phyloP scores from a whole-genome alignment of 2,329 filamentous ascomycete species.

The Pseudomassariella vexata region DNA sequence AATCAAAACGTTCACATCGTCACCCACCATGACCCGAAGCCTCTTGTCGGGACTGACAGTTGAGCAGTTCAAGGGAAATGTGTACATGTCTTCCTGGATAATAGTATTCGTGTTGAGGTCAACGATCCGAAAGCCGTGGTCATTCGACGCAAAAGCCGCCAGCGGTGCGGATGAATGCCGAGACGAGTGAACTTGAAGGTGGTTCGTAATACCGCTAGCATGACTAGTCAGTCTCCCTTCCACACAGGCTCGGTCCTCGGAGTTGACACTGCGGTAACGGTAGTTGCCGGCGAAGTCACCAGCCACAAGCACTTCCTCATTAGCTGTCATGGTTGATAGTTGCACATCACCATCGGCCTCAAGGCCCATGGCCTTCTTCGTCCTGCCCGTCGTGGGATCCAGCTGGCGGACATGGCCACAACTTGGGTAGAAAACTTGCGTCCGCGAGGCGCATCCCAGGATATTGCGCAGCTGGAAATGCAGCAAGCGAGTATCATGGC shows the following conservation, averaged over 20 bases:
- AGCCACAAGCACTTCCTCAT: constrained; percentile 50
- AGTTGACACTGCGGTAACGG: constrained; percentile 39
- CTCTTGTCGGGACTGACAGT: constrained; percentile 66
- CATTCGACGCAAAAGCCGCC: constrained; percentile 59
- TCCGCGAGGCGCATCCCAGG: constrained; percentile 49
- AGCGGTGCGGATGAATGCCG: constrained; percentile 46
- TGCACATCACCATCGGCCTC: constrained; percentile 31
- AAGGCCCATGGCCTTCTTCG: constrained; percentile 39
- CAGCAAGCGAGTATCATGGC: constrained; percentile 46
- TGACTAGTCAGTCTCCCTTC: constrained; percentile 43
- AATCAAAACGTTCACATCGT: constrained; percentile 59
- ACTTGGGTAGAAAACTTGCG: constrained; percentile 52
- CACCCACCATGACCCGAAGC: constrained; percentile 68
- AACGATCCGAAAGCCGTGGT: constrained; percentile 51
- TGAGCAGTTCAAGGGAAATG: constrained; percentile 65
- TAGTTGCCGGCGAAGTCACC: constrained; percentile 56
- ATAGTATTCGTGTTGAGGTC: constrained; percentile 56
- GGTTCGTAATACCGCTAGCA: constrained; percentile 57
- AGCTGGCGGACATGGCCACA: constrained; percentile 42
- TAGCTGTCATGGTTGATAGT: constrained; percentile 46
- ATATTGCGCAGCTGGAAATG: constrained; percentile 64
- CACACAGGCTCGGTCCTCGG: constrained; percentile 28
- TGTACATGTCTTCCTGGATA: constrained; percentile 45
- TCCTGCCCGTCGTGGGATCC: constrained; percentile 42
- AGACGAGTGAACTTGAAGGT: constrained; percentile 51